Percentiles rank a stretch among this genome's conserved stretches.
phyloP scores from a whole-genome alignment of 2,329 filamentous ascomycete species.

The Aspergillus tamarii region DNA sequence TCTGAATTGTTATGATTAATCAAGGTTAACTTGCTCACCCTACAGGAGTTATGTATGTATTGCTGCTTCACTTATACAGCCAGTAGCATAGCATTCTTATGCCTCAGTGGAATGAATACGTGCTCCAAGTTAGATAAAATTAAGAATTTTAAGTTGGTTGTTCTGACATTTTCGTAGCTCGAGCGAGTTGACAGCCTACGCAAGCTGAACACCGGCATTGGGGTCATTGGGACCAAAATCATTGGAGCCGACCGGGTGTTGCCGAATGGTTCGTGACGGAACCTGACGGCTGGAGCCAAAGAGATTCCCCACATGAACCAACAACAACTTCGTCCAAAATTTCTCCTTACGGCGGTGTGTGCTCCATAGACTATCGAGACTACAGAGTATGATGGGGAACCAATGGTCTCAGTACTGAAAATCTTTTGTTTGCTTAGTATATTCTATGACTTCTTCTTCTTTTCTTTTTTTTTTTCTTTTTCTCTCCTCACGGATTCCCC shows the following conservation, averaged over 20 bases:
- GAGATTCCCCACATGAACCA: neutral
- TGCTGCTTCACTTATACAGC: neutral
- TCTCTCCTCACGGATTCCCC: neutral
- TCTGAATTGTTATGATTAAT: neutral
- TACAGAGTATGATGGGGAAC: too few relatives aligned
- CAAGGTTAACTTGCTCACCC: neutral
- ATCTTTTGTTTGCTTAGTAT: neutral
- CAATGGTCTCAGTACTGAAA: too few relatives aligned
- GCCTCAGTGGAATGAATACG: neutral
- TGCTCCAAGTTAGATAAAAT: neutral
- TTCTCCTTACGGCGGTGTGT: too few relatives aligned
- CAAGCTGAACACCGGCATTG: too few relatives aligned
- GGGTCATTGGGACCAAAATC: neutral
- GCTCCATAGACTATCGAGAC: too few relatives aligned
- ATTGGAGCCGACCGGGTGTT: constrained; percentile 1
- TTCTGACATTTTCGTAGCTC: neutral
- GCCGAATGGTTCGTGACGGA: constrained; percentile 4
- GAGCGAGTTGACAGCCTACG: too few relatives aligned
- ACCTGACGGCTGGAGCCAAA: neutral
- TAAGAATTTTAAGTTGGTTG: neutral
- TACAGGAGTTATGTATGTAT: neutral
- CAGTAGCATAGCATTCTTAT: neutral
- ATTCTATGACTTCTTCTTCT: too few relatives aligned
- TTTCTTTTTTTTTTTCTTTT: neutral
- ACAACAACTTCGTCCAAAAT: neutral